Evolutionary conservation across 148 eudicot species (phyloP).

Genomic region (Cornus florida): DNA sequence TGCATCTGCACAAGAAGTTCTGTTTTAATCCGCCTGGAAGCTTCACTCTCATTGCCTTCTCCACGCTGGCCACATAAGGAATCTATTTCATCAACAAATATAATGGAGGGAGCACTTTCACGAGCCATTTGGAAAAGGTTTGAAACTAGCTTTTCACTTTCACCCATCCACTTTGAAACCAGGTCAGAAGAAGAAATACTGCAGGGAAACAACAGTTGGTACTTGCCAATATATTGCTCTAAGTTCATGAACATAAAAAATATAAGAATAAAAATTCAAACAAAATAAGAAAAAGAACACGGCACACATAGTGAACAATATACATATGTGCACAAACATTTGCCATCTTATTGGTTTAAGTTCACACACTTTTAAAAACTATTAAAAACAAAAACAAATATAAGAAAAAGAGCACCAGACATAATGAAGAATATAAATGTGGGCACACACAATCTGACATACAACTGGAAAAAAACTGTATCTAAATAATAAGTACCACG

Average conservation of each 20-base stretch:
- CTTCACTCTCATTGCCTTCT: constrained; percentile 99
- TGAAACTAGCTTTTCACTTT: constrained; percentile 95
- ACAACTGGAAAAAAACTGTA: background rate
- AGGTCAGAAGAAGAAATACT: constrained; percentile 97
- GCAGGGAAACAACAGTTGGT: constrained; percentile 46
- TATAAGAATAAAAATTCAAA: background rate
- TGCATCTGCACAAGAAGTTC: constrained; percentile 99
- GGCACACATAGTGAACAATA: background rate
- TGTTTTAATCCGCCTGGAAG: constrained; percentile 97
- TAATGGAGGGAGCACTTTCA: constrained; percentile 93
- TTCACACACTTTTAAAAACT: background rate
- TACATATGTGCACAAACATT: background rate
- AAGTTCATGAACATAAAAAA: constrained; percentile 20
- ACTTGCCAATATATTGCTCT: constrained; percentile 41
- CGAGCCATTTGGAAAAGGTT: constrained; percentile 99
- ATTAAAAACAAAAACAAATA: no score
- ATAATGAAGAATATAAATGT: no score
- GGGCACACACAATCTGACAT: no score
- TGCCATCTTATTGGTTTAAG: background rate
- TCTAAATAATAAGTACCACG: background rate
- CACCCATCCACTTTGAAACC: constrained; percentile 99
- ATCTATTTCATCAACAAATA: constrained; percentile 96
- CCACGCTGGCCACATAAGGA: constrained; percentile 99
- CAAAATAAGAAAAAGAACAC: background rate
- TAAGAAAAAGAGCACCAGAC: no score